phyloP scores from a whole-genome alignment of 2,329 filamentous ascomycete species.

The Acephala macrosclerotiorum region DNA sequence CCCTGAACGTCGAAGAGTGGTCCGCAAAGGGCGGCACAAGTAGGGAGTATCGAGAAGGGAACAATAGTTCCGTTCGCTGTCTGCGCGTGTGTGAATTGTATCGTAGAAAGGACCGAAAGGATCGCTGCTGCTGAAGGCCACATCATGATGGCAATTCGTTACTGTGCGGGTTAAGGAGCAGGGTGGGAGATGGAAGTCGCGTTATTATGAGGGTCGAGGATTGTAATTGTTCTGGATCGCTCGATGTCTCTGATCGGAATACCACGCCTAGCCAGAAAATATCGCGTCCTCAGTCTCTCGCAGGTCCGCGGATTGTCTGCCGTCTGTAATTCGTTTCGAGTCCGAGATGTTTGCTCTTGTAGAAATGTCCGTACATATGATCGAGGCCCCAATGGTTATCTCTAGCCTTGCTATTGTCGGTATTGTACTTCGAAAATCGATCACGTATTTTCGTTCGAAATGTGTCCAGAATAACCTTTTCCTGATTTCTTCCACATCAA shows the following conservation, averaged over 20 bases:
- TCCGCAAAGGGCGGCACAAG: slow-evolving; percentile 66
- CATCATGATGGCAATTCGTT: slow-evolving; percentile 18
- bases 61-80: slow-evolving; percentile 50
- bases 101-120: slow-evolving; percentile 23
- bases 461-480: background rate
- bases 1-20: slow-evolving; percentile 74
- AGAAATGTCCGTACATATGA: background rate
- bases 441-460: background rate
- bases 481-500: background rate
- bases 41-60: slow-evolving; percentile 66
- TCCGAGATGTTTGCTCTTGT: background rate
- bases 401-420: background rate
- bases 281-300: slow-evolving; percentile 5
- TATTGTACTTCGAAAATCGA: background rate
- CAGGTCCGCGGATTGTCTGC: background rate
- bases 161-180: background rate
- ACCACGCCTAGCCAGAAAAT: background rate
- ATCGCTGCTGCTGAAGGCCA: slow-evolving; percentile 12
- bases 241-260: slow-evolving; percentile 1
- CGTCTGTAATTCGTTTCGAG: slow-evolving; percentile 10
- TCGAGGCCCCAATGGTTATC: background rate
- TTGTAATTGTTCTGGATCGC: background rate
- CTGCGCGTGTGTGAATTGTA: slow-evolving; percentile 17
- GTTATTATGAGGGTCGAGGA: background rate
- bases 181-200: slow-evolving; percentile 5